phyloP scores from a whole-genome alignment of 129 eudicot genomes.

The Artemisia annua region DNA sequence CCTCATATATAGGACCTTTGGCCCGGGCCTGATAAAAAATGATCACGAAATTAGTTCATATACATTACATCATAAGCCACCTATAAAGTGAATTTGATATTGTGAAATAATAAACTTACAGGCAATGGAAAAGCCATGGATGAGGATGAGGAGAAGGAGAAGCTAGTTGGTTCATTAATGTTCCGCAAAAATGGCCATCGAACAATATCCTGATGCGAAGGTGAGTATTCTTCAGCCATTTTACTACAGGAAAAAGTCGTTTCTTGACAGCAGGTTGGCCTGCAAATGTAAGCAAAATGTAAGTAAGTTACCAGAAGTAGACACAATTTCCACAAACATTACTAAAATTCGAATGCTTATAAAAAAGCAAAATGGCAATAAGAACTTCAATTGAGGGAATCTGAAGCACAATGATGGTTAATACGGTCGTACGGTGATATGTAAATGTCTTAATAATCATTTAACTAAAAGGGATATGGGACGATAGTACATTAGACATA shows the following conservation, averaged over 20 bases:
- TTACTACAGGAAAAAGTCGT: conserved; percentile 67
- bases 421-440: not conserved
- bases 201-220: conserved; percentile 52
- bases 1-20: conserved; percentile 98
- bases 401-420: too few species aligned
- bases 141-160: too few species aligned
- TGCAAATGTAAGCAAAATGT: conserved; percentile 22
- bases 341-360: not conserved
- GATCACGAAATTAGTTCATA: not conserved
- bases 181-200: conserved; percentile 91
- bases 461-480: not conserved
- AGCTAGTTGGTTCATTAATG: too few species aligned
- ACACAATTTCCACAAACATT: not conserved
- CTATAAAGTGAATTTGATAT: too few species aligned
- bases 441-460: not conserved
- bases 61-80: not conserved
- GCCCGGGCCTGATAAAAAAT: conserved; percentile 50
- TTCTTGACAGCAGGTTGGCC: conserved; percentile 31
- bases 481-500: not conserved
- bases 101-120: too few species aligned
- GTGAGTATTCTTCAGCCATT: conserved; percentile 51
- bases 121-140: too few species aligned
- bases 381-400: too few species aligned
- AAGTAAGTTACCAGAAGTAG: not conserved
- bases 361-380: not conserved